These are phyloP conservation scores for Phymatotrichopsis omnivora DNA, from an alignment of 2,329 filamentous ascomycete species.

Conservation along the genomic window DNA sequence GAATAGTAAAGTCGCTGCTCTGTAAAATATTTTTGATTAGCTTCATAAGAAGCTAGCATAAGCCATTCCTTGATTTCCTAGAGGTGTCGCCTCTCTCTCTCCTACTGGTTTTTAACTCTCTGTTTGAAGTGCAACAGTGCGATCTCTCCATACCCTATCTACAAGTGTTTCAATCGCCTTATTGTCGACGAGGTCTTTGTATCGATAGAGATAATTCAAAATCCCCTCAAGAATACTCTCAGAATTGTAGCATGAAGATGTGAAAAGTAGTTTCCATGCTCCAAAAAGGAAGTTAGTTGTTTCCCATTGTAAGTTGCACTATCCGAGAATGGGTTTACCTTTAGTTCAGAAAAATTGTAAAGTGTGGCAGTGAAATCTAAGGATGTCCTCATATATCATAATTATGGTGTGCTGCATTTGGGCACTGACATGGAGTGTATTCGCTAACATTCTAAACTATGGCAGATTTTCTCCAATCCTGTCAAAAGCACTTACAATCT, in stretches of 20 bases:
- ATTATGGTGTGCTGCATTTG: slow-evolving; percentile 32
- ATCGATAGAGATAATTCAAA: slow-evolving; percentile 30
- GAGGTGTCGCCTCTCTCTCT: neutral
- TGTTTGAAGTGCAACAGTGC: neutral
- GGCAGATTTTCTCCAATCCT: slow-evolving; percentile 34
- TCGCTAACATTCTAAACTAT: slow-evolving; percentile 30
- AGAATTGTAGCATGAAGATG: slow-evolving; percentile 32
- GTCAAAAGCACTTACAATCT: slow-evolving; percentile 33
- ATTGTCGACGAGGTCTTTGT: slow-evolving; percentile 31
- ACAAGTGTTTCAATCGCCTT: slow-evolving; percentile 25
- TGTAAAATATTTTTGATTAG: neutral
- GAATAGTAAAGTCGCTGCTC: neutral
- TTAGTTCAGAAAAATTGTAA: slow-evolving; percentile 27
- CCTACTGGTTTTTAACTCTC: neutral
- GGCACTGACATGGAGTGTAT: slow-evolving; percentile 27
- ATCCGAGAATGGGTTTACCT: slow-evolving; percentile 14
- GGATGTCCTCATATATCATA: slow-evolving; percentile 34
- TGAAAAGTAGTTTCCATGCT: slow-evolving; percentile 7
- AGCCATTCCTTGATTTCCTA: slow-evolving; percentile 1
- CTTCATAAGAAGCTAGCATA: slow-evolving; percentile 1
- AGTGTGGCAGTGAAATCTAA: slow-evolving; percentile 33
- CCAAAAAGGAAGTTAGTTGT: neutral
- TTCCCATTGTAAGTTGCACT: neutral
- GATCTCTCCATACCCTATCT: neutral
- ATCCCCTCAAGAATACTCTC: slow-evolving; percentile 32